Evolutionary conservation across 164 flowering plant species (phyloP), one percentile per base, ranked within the genome.

Genomic region (Aristolochia fimbriata): DNA sequence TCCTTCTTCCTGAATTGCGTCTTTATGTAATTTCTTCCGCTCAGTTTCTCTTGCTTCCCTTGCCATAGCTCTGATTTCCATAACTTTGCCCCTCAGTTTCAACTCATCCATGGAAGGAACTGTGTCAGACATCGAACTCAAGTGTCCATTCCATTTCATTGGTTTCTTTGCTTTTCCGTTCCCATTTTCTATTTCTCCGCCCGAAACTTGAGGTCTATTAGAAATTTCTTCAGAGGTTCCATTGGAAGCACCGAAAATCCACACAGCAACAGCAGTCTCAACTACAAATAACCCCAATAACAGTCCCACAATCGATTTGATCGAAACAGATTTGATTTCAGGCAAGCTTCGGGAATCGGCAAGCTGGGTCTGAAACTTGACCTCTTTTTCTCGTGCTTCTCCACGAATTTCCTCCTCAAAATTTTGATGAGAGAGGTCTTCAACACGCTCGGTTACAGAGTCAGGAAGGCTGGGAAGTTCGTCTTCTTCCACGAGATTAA

Each of bases 31-130:
- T 59, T 72, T 74, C 63, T 62, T 72, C 63, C 52, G 69, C 70
- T 86, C 96, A 57, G 9, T 69, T 60, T 62, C 78, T 24, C 98
- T 69, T 20, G 74, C 98, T 48, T 81, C 78, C 77, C 82, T 79
- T 0, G 96, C 96, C 91, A 92, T 78, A 30, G 53, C 73, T 65
- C 81, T 76, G 58, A 92, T 88, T 57, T 83, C 82, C 15, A 23
- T 65, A 52, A 91, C 76, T 61, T 69, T 86, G 54, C 70, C 72
- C 53, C 78, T 78, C 59, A 85, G 13, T 49, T 71, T 75, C 25
- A 59, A 43, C 21, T 76, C 77, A 72, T 67, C 80, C 51, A 58
- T 22, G 55, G 47, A 20, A 47, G 56, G 54, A 21, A 51, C 68
- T 54, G 59, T 68, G 52, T 62, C 43, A 15, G 17, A 45, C 27